Evolutionary conservation across 345 rosid species (phyloP).

Genomic region (Gossypium mustelinum): DNA sequence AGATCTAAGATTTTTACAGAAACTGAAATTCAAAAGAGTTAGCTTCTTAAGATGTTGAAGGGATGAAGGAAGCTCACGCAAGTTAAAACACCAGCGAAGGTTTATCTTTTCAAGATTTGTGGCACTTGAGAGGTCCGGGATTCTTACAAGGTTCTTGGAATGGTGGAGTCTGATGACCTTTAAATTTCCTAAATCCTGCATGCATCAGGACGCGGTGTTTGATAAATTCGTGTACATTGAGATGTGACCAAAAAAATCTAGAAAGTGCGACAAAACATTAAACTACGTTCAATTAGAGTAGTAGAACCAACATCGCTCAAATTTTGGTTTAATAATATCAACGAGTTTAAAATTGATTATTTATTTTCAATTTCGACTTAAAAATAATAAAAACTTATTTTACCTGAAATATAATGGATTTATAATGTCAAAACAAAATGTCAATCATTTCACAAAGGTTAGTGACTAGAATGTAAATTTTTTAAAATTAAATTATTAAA

Average conservation of each 20-base stretch:
- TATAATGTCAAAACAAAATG: too few species aligned
- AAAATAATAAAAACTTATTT: too few species aligned
- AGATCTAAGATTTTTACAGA: not conserved
- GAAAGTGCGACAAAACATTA: not conserved
- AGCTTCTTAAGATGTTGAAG: not conserved
- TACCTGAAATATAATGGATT: too few species aligned
- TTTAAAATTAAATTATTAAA: too few species aligned
- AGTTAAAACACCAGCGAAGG: not conserved
- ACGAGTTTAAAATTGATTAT: too few species aligned
- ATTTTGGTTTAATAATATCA: too few species aligned
- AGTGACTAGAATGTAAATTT: too few species aligned
- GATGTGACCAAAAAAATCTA: not conserved
- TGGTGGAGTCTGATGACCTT: not conserved
- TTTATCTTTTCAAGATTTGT: not conserved
- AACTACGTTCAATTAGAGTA: too few species aligned
- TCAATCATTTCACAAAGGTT: too few species aligned
- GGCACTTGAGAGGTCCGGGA: not conserved
- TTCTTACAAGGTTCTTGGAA: not conserved
- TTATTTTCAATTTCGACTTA: too few species aligned
- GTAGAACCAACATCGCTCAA: too few species aligned
- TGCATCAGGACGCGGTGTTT: not conserved
- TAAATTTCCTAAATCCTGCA: conserved; percentile 5
- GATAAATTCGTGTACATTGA: not conserved
- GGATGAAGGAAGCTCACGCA: not conserved
- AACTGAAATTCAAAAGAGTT: not conserved